These are phyloP conservation scores for Poronia punctata DNA, from an alignment of 495 filamentous ascomycete species.

Conservation along the genomic window DNA sequence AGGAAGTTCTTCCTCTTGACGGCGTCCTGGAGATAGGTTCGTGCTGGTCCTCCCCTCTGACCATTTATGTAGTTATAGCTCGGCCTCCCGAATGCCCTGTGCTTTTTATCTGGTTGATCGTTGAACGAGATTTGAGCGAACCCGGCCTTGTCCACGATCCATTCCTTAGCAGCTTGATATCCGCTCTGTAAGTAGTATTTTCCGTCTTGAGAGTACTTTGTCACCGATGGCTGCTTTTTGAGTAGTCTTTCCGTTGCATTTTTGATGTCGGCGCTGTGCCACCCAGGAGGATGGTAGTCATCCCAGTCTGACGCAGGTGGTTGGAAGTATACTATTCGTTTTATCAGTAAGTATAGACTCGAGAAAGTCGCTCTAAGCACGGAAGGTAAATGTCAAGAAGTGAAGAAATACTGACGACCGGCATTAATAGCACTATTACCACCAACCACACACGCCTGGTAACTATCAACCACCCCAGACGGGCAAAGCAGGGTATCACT, in stretches of 20 bases:
- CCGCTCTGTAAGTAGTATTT: conserved; percentile 49
- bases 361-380: too few species aligned
- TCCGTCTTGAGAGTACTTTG: conserved; percentile 46
- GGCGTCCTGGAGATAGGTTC: conserved; percentile 50
- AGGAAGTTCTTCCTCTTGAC: conserved; percentile 44
- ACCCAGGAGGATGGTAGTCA: conserved; percentile 51
- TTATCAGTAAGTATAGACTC: too few species aligned
- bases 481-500: conserved; percentile 29
- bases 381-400: too few species aligned
- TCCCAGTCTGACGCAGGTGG: conserved; percentile 51
- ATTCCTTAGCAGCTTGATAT: conserved; percentile 44
- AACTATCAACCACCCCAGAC: conserved; percentile 34
- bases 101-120: conserved; percentile 44
- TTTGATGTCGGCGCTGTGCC: conserved; percentile 50
- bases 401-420: too few species aligned
- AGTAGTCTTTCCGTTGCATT: conserved; percentile 44
- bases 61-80: conserved; percentile 47
- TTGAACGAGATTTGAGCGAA: conserved; percentile 47
- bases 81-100: conserved; percentile 44
- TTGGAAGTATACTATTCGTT: conserved; percentile 45
- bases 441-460: conserved; percentile 53
- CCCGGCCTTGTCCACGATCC: conserved; percentile 40
- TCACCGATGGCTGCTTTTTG: conserved; percentile 46
- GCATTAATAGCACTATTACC: conserved; percentile 44
- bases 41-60: conserved; percentile 49